Base-by-base conservation (phyloP, 441 rosid species). In the Erodium trifolium region DNA sequence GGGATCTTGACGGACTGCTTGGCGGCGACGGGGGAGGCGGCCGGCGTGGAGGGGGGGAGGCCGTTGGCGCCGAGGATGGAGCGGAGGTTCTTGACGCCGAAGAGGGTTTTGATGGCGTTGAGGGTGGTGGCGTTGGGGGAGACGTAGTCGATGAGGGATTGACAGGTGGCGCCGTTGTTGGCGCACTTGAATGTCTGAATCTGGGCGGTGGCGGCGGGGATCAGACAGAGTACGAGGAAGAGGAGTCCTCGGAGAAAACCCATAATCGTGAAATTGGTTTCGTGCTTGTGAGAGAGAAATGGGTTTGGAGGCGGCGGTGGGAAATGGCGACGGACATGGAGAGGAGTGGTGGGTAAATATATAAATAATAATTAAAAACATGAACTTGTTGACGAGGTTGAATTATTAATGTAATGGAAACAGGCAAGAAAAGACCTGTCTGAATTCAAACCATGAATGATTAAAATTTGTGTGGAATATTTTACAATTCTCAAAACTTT, bases 51-150 rank as follows among this genome's bases (percentile, higher is more conserved):
- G 74, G 66, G 79, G 3, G 83, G 76, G 69, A 85, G 79, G 73
- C 73, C 70, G 79, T 94, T 94, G 62, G 89, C 92, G 67, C 82
- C 96, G 69, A 94, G 84, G 77, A 91, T 73, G 35, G 77, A 67
- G 18, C 72, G 82, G 71, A 88, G 75, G 73, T 83, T 77, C 71
- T 69, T 78, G 71, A 91, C 47, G 47, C 79, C 67, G 81, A 91
- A 93, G 72, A 86, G 93, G 75, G 84, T 45, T 70, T 84, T 77
- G 70, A 91, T 74, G 29, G 73, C 67, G 62, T 72, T 39, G 47
- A 83, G 64, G 27, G 92, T 77, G 67, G 93, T 83, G 65, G 63
- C n/a, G 88, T 88, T 82, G 34, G 77, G 83, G 59, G 84, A 60
- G 10, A 66, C 43, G 84, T 78, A 90, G 70, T 85, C 96, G 2